These are phyloP conservation scores for Lepiota venenata DNA, from an alignment of 768 basidiomycete genomes.

Conservation along the genomic window DNA sequence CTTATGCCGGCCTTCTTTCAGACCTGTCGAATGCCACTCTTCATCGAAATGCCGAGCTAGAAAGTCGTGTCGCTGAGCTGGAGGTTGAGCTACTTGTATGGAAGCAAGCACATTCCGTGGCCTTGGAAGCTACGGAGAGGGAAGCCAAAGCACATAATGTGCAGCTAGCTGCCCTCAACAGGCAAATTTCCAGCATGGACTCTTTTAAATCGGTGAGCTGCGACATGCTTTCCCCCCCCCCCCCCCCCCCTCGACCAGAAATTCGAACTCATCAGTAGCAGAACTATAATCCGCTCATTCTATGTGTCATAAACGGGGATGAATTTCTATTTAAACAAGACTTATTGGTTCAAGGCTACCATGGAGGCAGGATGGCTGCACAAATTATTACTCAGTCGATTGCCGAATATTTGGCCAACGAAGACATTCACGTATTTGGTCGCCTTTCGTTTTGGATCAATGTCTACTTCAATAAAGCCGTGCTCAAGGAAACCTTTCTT, in stretches of 20 bases:
- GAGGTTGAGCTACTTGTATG: slow-evolving; percentile 67
- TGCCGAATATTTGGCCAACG: slow-evolving; percentile 61
- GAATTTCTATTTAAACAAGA: slow-evolving; percentile 61
- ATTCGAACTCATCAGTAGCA: slow-evolving; percentile 20
- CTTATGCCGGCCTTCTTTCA: slow-evolving; percentile 21
- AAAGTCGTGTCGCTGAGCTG: slow-evolving; percentile 61
- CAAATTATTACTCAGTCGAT: slow-evolving; percentile 66
- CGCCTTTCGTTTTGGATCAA: slow-evolving; percentile 75
- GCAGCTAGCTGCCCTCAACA: slow-evolving; percentile 60
- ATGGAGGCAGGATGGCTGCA: slow-evolving; percentile 62
- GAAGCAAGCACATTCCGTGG: slow-evolving; percentile 67
- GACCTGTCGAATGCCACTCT: slow-evolving; percentile 64
- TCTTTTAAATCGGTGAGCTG: slow-evolving; percentile 42
- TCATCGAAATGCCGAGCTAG: slow-evolving; percentile 60
- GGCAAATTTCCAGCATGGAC: slow-evolving; percentile 59
- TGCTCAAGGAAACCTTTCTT: slow-evolving; percentile 47
- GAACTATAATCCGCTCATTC: slow-evolving; percentile 65
- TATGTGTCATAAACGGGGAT: slow-evolving; percentile 75
- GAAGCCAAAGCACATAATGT: slow-evolving; percentile 66
- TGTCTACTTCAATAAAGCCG: slow-evolving; percentile 64
- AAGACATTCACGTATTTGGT: slow-evolving; percentile 58
- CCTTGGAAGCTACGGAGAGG: slow-evolving; percentile 59
- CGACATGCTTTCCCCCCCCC: not conserved
- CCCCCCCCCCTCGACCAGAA: not conserved
- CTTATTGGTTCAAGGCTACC: slow-evolving; percentile 58